Percentiles rank a stretch among this genome's conserved stretches.
These are phyloP conservation scores for Takashimella tepidaria DNA, from an alignment of 1,284 basidiomycete genomes.

Conservation along the genomic window DNA sequence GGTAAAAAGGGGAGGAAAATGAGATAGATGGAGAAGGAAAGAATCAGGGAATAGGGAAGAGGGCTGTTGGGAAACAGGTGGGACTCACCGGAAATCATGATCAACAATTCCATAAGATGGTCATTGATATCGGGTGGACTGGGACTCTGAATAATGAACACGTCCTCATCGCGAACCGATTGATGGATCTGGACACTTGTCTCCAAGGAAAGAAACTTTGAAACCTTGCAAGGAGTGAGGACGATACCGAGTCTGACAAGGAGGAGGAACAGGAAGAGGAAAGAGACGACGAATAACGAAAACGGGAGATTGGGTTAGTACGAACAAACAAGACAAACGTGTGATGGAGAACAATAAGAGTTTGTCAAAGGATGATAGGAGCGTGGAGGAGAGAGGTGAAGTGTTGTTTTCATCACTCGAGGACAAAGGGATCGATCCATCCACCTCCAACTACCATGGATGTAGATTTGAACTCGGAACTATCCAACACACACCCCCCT, in stretches of 20 bases:
- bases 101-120: constrained; percentile 53
- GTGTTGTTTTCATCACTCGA: too few relatives aligned
- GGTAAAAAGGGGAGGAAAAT: too few relatives aligned
- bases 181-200: constrained; percentile 87
- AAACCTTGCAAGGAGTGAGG: constrained; percentile 83
- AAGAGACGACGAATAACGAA: too few relatives aligned
- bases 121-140: constrained; percentile 49
- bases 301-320: constrained; percentile 39
- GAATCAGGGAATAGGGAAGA: too few relatives aligned
- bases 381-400: neutral
- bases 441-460: too few relatives aligned
- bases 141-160: constrained; percentile 83
- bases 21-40: too few relatives aligned
- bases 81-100: constrained; percentile 50
- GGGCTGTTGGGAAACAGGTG: too few relatives aligned
- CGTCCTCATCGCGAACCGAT: constrained; percentile 94
- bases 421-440: too few relatives aligned
- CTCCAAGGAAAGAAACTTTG: constrained; percentile 95
- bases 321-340: constrained; percentile 42
- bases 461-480: too few relatives aligned
- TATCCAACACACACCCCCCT: too few relatives aligned
- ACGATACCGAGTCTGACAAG: constrained; percentile 75
- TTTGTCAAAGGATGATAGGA: too few relatives aligned
- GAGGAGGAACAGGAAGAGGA: constrained; percentile 4
- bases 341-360: constrained; percentile 50